Conservation (phyloP, 139 green algal genomes). For the Chlorella vulgaris region DNA sequence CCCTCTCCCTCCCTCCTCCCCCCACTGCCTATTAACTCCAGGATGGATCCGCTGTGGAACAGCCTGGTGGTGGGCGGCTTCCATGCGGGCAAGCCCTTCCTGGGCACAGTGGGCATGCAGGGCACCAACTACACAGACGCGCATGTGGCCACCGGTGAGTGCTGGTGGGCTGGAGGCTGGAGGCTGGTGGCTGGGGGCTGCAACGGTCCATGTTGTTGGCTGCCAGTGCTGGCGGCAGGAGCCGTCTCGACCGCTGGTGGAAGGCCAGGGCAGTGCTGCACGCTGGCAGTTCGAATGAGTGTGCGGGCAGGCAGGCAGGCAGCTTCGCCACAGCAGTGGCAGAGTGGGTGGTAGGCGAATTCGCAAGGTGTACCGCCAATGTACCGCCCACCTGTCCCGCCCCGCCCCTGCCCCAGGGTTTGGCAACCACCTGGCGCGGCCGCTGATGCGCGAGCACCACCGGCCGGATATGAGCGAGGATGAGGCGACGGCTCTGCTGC, state of each 20-base stretch:
- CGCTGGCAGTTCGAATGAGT: too few species aligned
- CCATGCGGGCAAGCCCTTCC: conserved; percentile 74
- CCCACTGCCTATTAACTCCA: conserved; percentile 36
- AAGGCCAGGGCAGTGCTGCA: too few species aligned
- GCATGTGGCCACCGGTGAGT: conserved; percentile 56
- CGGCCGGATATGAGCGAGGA: conserved; percentile 90
- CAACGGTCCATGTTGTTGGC: background rate
- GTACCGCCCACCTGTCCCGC: too few species aligned
- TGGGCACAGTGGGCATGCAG: conserved; percentile 92
- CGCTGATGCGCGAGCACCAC: conserved; percentile 91
- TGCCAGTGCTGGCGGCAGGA: too few species aligned
- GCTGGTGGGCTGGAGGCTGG: background rate
- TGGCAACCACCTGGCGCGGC: conserved; percentile 89
- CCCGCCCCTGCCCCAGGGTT: conserved; percentile 81
- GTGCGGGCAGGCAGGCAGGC: too few species aligned
- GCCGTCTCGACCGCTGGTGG: too few species aligned
- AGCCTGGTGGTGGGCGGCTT: conserved; percentile 88
- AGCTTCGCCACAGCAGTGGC: too few species aligned
- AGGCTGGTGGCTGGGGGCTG: background rate
- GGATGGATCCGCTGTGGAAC: conserved; percentile 98
- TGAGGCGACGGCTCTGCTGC: conserved; percentile 84
- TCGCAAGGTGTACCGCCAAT: too few species aligned
- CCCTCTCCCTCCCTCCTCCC: background rate
- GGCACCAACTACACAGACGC: conserved; percentile 84
- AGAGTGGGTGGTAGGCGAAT: too few species aligned